Base-by-base conservation (phyloP, 2,329 filamentous ascomycete species). In the Dactylellina drechsleri region DNA sequence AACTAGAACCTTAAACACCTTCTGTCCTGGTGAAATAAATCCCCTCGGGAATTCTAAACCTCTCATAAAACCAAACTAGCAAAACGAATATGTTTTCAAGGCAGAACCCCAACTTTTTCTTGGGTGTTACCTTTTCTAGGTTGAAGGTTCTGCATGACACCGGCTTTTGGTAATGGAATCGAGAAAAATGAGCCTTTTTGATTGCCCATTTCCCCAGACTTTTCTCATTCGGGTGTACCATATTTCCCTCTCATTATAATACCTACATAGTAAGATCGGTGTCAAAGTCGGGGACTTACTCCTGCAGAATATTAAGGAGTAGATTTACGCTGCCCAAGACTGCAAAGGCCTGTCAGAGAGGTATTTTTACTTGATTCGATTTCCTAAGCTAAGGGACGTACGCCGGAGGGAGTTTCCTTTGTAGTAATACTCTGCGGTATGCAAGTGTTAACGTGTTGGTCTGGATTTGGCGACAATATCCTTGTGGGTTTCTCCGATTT, bases 391-490 rank as follows among this genome's bases (percentile, higher is more conserved):
- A 36, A 10, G 31, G 31, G 31, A 36, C 31, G 31, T 7, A 36
- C 31, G 10, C 31, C 31, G 31, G 31, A 36, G 2, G 10, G 31
- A 36, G 31, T 36, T 36, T 36, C 31, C 31, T 36, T 36, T 36
- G 6, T 5, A 36, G 31, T 36, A 36, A 36, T 10, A 36, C 10
- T 36, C 31, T 52, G 31, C 58, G 36, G 66, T 16, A 58, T 64
- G 52, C 52, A 53, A 71, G 59, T 43, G 43, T 36, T 10, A 36
- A 36, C 31, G 6, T 10, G 31, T 36, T 58, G 58, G 66, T 71
- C 66, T 71, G 66, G 58, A 71, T 71, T 64, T 71, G 66, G 66
- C 66, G 58, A 64, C 66, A 64, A 40, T 15, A 52, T 71, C 66
- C 59, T 64, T 50, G 36, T 56, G 59, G 53, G 57, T 56, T 54